A percentile compares a stretch with the other conserved stretches of the same genome.
Conservation (phyloP, 768 basidiomycete species). For the Russula sp. region DNA sequence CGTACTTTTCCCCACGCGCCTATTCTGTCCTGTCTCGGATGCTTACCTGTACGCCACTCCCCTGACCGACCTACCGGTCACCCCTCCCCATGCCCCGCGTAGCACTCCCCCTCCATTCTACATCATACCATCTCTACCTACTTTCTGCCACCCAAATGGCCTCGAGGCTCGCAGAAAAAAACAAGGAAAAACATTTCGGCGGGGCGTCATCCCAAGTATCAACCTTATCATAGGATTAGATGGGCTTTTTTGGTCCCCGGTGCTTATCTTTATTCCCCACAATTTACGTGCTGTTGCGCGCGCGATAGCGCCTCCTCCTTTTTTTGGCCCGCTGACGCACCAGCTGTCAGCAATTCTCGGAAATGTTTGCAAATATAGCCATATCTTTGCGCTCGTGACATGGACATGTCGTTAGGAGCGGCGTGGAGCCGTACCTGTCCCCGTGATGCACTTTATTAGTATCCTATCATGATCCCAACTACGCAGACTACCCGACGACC, state of each 20-base stretch:
- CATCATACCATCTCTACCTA: background rate
- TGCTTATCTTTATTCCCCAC: constrained; percentile 3
- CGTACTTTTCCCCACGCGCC: constrained; percentile 9
- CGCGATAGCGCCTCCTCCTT: background rate
- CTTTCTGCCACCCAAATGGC: background rate
- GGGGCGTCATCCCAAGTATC: too few species aligned
- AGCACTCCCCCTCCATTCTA: background rate
- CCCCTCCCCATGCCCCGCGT: background rate
- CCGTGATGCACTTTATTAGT: background rate
- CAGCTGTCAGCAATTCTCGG: constrained; percentile 10
- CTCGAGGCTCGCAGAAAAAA: background rate
- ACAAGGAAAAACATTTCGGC: background rate
- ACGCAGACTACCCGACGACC: background rate
- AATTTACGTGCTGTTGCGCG: constrained; percentile 12
- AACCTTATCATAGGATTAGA: background rate
- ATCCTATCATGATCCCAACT: too few species aligned
- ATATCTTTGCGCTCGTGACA: constrained; percentile 18
- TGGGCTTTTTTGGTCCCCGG: background rate
- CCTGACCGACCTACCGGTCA: constrained; percentile 5
- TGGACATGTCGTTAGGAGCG: constrained; percentile 1
- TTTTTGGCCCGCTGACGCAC: constrained; percentile 10
- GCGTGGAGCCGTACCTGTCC: constrained; percentile 2
- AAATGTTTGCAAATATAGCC: constrained; percentile 10
- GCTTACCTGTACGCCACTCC: constrained; percentile 10
- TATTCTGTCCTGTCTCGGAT: constrained; percentile 5